phyloP scores from a whole-genome alignment of 768 basidiomycete genomes.

The Macrolepiota albuminosa region DNA sequence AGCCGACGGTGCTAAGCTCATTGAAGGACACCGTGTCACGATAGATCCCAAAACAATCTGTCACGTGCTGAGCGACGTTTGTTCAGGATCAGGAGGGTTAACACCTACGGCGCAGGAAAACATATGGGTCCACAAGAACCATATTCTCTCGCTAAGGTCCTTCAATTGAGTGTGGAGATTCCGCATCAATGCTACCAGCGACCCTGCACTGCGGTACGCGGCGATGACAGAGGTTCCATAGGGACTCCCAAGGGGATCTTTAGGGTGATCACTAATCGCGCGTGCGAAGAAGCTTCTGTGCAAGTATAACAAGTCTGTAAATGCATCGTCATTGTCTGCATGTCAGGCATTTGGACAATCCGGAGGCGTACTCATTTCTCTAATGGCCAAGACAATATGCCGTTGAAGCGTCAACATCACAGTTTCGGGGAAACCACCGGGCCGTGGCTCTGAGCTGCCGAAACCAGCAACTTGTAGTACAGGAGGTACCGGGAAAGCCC shows the following conservation, averaged over 20 bases:
- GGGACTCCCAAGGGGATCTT: slow-evolving; percentile 67
- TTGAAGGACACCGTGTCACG: slow-evolving; percentile 73
- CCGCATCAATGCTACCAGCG: slow-evolving; percentile 65
- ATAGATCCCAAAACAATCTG: slow-evolving; percentile 73
- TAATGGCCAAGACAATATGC: slow-evolving; percentile 63
- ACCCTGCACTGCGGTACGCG: slow-evolving; percentile 69
- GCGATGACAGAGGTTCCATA: slow-evolving; percentile 72
- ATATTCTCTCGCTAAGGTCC: slow-evolving; percentile 59
- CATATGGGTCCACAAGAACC: slow-evolving; percentile 60
- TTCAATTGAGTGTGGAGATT: slow-evolving; percentile 62
- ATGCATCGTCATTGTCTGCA: neutral
- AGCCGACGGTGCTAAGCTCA: slow-evolving; percentile 73
- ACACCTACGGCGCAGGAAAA: slow-evolving; percentile 61
- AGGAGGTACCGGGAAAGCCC: slow-evolving; percentile 63
- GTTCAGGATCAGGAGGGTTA: slow-evolving; percentile 2
- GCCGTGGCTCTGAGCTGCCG: slow-evolving; percentile 47
- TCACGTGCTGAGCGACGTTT: neutral
- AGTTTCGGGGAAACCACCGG: slow-evolving; percentile 42
- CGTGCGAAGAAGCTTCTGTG: slow-evolving; percentile 73
- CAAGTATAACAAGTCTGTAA: slow-evolving; percentile 59
- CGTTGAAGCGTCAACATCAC: slow-evolving; percentile 55
- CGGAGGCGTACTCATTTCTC: slow-evolving; percentile 55
- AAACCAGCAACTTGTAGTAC: slow-evolving; percentile 66
- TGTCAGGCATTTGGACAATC: neutral
- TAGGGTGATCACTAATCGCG: slow-evolving; percentile 68